These are phyloP conservation scores for Clarireedia sp. DNA, from an alignment of 2,329 filamentous ascomycete genomes.

Conservation along the genomic window DNA sequence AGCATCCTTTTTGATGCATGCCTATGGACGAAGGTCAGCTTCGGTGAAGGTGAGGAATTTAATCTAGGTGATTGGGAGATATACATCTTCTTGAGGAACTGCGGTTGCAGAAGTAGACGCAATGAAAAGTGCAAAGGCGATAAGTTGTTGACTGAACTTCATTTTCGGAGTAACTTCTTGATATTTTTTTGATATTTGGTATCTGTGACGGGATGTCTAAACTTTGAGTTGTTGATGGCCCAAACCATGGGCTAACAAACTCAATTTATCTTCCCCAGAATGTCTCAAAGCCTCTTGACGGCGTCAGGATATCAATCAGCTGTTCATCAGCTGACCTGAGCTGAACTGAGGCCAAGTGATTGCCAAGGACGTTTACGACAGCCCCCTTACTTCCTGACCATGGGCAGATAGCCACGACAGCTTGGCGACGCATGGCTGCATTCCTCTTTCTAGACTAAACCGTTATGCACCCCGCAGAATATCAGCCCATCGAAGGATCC, in stretches of 20 bases:
- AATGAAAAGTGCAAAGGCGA: background rate
- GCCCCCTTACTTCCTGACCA: background rate
- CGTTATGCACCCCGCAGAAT: background rate
- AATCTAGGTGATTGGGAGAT: background rate
- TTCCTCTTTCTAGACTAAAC: background rate
- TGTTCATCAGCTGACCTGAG: background rate
- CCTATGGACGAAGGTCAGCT: background rate
- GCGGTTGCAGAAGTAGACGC: background rate
- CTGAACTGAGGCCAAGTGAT: constrained; percentile 1
- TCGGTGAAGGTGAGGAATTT: background rate
- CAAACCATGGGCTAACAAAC: background rate
- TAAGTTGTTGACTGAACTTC: constrained; percentile 4
- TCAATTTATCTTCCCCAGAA: background rate
- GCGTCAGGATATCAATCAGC: background rate
- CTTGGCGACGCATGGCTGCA: background rate
- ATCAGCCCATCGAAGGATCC: background rate
- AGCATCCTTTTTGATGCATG: background rate
- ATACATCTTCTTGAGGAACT: background rate
- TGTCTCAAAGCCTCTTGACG: background rate
- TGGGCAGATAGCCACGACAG: background rate
- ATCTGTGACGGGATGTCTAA: too few species aligned
- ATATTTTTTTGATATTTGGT: background rate
- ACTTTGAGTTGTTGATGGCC: background rate
- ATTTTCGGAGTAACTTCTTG: background rate
- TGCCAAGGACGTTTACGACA: constrained; percentile 7